Base-by-base conservation (phyloP, 192 early-diverging fungal species). In the Backusella tuberculispora region DNA sequence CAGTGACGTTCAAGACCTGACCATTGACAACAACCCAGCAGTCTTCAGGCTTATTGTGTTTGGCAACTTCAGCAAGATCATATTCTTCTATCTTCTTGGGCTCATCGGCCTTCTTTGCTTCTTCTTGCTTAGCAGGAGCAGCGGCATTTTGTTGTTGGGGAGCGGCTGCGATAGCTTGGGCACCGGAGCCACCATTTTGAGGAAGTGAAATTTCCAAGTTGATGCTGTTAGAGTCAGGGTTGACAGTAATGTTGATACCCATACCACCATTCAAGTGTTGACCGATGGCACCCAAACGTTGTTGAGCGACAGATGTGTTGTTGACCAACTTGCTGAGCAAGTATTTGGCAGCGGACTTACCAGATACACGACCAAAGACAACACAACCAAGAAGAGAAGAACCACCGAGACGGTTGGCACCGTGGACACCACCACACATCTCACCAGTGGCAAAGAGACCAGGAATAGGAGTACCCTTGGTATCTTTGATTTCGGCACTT, bases 401-500 rank as follows among this genome's bases (percentile, higher is more conserved):
- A 56, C 97, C 97, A 74, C 93, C 97, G 19, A 98, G 91, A 82
- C 96, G 95, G 87, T 98, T 98, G 71, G 95, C 96, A 53, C 96
- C 96, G 78, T 98, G 96, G 42, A 98, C 93, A 80, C 96, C 96
- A 78, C 96, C 96, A 66, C 94, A 93, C 79, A 98, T 92, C 83
- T 98, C 97, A 82, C 97, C 96, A 74, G 92, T 91, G 37, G 93
- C 97, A 76, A 94, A 92, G 60, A 96, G 84, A 79, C 96, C 96
- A 38, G 94, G 90, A 47, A 97, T 92, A 10, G 85, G 72, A 50
- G 82, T 71, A 45, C 87, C 89, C 64, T 81, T 34, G 21, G 77
- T 73, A 66, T 80, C 82, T 63, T 92, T 85, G 64, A 94, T 88
- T 73, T 85, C 83, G 70, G 91, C 85, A 10, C 85, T 74, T 26